Evolutionary conservation across 768 basidiomycete species (phyloP).

Genomic region (Pholiota conissans): DNA sequence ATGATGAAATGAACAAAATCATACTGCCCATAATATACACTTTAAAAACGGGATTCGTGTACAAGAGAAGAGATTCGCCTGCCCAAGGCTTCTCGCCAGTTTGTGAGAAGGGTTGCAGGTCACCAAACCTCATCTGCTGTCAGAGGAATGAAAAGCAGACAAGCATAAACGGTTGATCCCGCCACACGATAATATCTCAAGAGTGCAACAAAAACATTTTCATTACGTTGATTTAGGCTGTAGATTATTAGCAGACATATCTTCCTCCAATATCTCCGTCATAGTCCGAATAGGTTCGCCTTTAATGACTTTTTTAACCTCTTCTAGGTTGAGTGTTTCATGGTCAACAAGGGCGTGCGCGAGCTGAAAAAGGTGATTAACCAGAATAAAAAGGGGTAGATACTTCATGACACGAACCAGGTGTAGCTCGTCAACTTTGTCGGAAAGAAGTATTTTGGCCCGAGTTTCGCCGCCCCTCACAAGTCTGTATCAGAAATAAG

Average conservation of each 20-base stretch:
- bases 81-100: no score
- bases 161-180: not conserved
- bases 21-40: not conserved
- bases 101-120: not conserved
- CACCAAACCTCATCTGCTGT: not conserved
- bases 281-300: conserved; percentile 79
- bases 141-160: not conserved
- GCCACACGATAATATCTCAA: conserved; percentile 3
- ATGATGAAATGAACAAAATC: not conserved
- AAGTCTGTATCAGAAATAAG: conserved; percentile 41
- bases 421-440: conserved; percentile 75
- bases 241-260: conserved; percentile 41
- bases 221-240: conserved; percentile 26
- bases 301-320: conserved; percentile 83
- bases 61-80: no score
- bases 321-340: conserved; percentile 86
- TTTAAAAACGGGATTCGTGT: not conserved
- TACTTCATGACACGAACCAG: conserved; percentile 42
- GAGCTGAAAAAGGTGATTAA: conserved; percentile 50
- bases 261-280: conserved; percentile 63
- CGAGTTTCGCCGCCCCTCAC: conserved; percentile 72
- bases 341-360: conserved; percentile 92
- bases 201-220: conserved; percentile 3
- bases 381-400: conserved; percentile 5
- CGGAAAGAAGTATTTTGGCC: conserved; percentile 61